Evolutionary conservation across 352 stramenopile species (phyloP).

Genomic region (Elongisporangium undulatum): DNA sequence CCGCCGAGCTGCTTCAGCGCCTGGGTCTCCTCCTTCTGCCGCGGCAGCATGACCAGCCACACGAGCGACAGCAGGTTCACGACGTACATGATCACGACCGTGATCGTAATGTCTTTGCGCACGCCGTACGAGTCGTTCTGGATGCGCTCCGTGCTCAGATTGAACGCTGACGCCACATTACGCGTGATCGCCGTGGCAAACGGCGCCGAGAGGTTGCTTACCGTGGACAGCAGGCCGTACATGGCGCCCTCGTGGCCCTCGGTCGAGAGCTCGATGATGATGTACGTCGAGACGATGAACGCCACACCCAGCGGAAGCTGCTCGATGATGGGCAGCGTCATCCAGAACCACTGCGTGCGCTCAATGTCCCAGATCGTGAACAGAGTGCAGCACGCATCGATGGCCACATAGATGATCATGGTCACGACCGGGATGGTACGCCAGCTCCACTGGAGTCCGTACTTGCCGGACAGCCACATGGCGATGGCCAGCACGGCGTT

Average conservation of each 20-base stretch:
- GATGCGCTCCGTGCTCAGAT: slow-evolving; percentile 42
- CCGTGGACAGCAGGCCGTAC: slow-evolving; percentile 58
- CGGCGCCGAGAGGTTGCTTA: slow-evolving; percentile 43
- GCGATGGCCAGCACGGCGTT: slow-evolving; percentile 23
- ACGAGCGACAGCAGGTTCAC: slow-evolving; percentile 44
- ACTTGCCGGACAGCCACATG: slow-evolving; percentile 48
- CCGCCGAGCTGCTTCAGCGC: slow-evolving; percentile 56
- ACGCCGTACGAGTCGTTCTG: slow-evolving; percentile 40
- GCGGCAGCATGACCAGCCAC: slow-evolving; percentile 50
- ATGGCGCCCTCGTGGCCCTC: slow-evolving; percentile 60
- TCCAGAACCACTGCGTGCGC: slow-evolving; percentile 49
- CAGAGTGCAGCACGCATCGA: slow-evolving; percentile 34
- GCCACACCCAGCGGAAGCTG: slow-evolving; percentile 41
- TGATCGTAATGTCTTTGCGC: slow-evolving; percentile 45
- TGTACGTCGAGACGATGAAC: slow-evolving; percentile 56
- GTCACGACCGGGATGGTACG: slow-evolving; percentile 26
- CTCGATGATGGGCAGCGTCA: slow-evolving; percentile 35
- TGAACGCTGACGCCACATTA: slow-evolving; percentile 33
- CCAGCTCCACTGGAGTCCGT: slow-evolving; percentile 59
- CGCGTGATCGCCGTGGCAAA: slow-evolving; percentile 36
- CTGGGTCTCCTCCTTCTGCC: slow-evolving; percentile 62
- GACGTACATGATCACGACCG: slow-evolving; percentile 45
- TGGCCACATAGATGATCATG: slow-evolving; percentile 23
- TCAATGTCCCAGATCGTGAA: slow-evolving; percentile 50
- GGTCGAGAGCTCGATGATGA: slow-evolving; percentile 47